Conservation (phyloP, 176 grass and related monocot genomes). For the Bonia amplexicaulis region DNA sequence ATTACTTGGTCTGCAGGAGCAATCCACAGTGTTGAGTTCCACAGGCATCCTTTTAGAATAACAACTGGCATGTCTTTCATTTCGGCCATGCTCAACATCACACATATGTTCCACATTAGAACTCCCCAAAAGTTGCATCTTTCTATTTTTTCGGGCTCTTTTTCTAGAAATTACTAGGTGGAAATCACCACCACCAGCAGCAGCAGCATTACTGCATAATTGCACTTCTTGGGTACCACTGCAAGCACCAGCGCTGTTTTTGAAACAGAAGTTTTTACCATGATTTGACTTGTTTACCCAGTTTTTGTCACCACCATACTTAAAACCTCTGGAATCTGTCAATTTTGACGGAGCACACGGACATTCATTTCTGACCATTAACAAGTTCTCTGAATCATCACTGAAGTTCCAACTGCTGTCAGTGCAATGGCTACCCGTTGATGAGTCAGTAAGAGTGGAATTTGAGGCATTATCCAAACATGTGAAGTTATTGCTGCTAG, state of each 20-base stretch:
- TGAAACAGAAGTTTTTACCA: background rate
- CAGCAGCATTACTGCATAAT: background rate
- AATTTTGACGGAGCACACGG: background rate
- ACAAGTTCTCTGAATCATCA: slow-evolving; percentile 13
- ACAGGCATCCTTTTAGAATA: slow-evolving; percentile 26
- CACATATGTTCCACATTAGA: slow-evolving; percentile 5
- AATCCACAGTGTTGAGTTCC: slow-evolving; percentile 3
- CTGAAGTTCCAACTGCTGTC: slow-evolving; percentile 19
- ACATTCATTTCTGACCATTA: slow-evolving; percentile 17
- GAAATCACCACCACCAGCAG: background rate
- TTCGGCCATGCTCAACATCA: background rate
- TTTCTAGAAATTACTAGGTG: background rate
- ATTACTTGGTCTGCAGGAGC: background rate
- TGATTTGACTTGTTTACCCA: background rate
- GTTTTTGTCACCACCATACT: background rate
- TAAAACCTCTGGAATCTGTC: background rate
- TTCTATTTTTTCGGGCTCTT: background rate
- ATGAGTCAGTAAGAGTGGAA: slow-evolving; percentile 10
- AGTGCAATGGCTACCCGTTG: slow-evolving; percentile 17
- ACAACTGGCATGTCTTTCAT: slow-evolving; percentile 9
- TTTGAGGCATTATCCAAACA: slow-evolving; percentile 21
- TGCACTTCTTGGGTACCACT: background rate
- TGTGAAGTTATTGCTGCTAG: background rate
- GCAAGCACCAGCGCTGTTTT: background rate
- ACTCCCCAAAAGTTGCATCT: background rate